Conservation (phyloP, 345 rosid species). For the Brassica juncea region DNA sequence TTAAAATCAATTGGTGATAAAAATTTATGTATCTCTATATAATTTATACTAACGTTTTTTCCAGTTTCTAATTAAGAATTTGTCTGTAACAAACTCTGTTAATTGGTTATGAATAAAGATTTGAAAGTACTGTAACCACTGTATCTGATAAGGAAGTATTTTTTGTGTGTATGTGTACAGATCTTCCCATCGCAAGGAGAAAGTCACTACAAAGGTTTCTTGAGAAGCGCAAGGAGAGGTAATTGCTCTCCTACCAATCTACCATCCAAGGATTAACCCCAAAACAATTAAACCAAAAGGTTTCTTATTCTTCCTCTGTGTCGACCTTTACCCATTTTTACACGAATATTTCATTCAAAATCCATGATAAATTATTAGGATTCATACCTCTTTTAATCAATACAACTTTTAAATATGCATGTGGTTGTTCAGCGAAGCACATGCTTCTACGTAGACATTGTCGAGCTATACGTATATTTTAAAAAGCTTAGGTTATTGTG, state of each 20-base stretch:
- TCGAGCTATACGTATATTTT: not conserved
- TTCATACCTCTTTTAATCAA: not conserved
- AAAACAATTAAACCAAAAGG: not conserved
- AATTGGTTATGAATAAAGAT: not conserved
- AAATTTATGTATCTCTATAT: too few species aligned
- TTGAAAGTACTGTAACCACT: not conserved
- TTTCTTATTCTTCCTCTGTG: not conserved
- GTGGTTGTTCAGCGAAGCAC: slow-evolving; percentile 23
- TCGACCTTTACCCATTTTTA: not conserved
- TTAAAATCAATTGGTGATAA: too few species aligned
- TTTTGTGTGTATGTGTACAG: slow-evolving; percentile 37
- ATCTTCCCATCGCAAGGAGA: slow-evolving; percentile 69
- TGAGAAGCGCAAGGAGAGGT: slow-evolving; percentile 94
- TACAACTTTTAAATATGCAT: not conserved
- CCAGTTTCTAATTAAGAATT: not conserved
- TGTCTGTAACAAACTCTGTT: not conserved
- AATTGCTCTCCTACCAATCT: slow-evolving; percentile 14
- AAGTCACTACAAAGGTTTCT: slow-evolving; percentile 84
- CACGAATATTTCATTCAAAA: not conserved
- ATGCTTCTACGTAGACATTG: slow-evolving; percentile 20
- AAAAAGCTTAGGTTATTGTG: not conserved
- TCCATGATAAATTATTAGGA: not conserved
- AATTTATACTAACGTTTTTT: too few species aligned
- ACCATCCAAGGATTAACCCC: not conserved
- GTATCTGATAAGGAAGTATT: not conserved